These are phyloP conservation scores for Chenopodium quinoa DNA, from an alignment of 148 eudicot genomes.

Conservation along the genomic window DNA sequence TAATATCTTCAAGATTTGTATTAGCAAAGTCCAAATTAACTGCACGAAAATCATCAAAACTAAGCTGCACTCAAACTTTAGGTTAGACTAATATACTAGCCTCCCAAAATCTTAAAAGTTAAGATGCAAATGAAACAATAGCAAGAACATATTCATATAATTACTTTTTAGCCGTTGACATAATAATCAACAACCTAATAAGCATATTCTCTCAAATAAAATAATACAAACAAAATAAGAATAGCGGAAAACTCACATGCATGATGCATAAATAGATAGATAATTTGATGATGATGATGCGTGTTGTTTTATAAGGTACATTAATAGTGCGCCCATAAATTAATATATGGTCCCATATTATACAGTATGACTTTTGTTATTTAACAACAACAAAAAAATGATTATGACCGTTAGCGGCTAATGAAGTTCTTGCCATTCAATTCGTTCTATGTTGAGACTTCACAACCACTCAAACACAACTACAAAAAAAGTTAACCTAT, in stretches of 20 bases:
- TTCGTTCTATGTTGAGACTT: not conserved
- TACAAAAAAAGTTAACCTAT: not conserved
- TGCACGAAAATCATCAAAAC: too few species aligned
- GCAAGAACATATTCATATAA: too few species aligned
- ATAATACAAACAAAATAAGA: not conserved
- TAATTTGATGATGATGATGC: not conserved
- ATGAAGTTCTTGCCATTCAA: not conserved
- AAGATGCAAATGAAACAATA: too few species aligned
- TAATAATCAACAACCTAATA: not conserved
- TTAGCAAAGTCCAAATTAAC: too few species aligned
- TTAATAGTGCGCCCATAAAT: not conserved
- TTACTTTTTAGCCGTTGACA: not conserved
- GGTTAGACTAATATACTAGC: too few species aligned
- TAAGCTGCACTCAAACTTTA: too few species aligned
- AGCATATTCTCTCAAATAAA: not conserved
- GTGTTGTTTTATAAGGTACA: slow-evolving; percentile 17
- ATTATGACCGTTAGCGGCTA: slow-evolving; percentile 5
- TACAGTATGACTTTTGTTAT: slow-evolving; percentile 5
- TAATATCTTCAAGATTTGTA: too few species aligned
- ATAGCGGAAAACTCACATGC: not conserved
- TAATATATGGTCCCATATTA: not conserved
- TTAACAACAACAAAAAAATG: not conserved
- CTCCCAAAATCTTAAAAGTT: too few species aligned
- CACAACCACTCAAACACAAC: not conserved
- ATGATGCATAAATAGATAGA: not conserved